Evolutionary conservation across 2,329 filamentous ascomycete genomes (phyloP), one percentile per base, ranked within the genome.

Genomic region (Botrytis aclada): DNA sequence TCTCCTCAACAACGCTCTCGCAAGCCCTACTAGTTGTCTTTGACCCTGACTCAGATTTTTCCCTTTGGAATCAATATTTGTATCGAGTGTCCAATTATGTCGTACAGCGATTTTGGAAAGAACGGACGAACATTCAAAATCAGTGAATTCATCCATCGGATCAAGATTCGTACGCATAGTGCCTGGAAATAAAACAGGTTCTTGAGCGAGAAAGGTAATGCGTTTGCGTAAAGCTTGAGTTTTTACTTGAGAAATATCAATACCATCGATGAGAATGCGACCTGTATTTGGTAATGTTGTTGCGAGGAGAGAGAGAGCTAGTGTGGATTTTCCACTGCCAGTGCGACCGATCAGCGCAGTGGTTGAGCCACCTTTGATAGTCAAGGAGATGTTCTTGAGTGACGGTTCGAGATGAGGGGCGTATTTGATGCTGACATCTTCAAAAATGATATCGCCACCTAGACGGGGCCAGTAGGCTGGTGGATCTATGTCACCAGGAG

Each of bases 331-430:
- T 5, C 94, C 94, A 7, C 92, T 94, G 0, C 92, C 90, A 0
- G 93, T 97, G 16, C 93, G 89, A 3, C 94, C 94, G 18, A 95
- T 92, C 32, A 97, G 86, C 0, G 93, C 93, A 0, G 93, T 93
- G 69, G 92, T 91, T 71, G 92, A 91, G 1, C 93, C 93, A 0
- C 91, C 92, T 73, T 92, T 92, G 70, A 97, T 93, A 2, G 85
- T 88, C 74, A 97, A 90, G 0, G 88, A 89, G 41, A 97, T 85
- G 62, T 90, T 84, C 12, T 85, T 83, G 1, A 97, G 83, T 0
- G 93, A 92, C 0, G 92, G 90, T 0, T 94, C 92, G 0, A 97
- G 87, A 73, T 92, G 88, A 0, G 92, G 88, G 10, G 93, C 93
- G 77, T 97, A 97, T 64, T 89, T 89, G 73, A 97, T 88, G 0